Conservation (phyloP, 176 grass and related monocot genomes). For the Zizania latifolia region DNA sequence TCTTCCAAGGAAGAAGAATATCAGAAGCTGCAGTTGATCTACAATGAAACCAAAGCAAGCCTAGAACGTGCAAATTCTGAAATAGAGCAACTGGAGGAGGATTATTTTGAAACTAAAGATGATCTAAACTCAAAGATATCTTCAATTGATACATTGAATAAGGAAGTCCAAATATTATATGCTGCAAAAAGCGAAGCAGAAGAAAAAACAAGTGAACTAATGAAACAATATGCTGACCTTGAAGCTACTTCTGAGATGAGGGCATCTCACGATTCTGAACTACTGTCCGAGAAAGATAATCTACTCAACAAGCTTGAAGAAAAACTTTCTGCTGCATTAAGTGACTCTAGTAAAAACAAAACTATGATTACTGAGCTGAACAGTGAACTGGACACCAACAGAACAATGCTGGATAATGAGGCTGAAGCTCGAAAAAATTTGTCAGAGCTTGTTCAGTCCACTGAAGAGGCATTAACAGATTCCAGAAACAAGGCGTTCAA, state of each 20-base stretch:
- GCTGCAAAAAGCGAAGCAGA: constrained; percentile 47
- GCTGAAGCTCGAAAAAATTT: constrained; percentile 39
- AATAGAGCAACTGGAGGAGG: constrained; percentile 64
- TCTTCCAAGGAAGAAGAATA: constrained; percentile 59
- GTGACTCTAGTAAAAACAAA: constrained; percentile 41
- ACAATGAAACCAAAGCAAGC: constrained; percentile 49
- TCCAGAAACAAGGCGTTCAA: constrained; percentile 59
- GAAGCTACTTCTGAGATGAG: constrained; percentile 57
- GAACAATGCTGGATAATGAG: constrained; percentile 65
- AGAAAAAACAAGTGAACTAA: constrained; percentile 52
- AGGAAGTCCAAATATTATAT: constrained; percentile 43
- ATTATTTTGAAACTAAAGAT: constrained; percentile 54
- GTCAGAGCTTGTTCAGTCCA: constrained; percentile 50
- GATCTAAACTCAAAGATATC: constrained; percentile 53
- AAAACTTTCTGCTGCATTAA: constrained; percentile 62
- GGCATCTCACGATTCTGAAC: constrained; percentile 50
- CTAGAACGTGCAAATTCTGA: constrained; percentile 54
- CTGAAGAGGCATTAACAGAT: constrained; percentile 55
- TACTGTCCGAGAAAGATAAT: constrained; percentile 63
- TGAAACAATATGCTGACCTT: constrained; percentile 46
- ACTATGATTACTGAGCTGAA: constrained; percentile 50
- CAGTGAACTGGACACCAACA: constrained; percentile 47
- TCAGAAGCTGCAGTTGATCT: constrained; percentile 43
- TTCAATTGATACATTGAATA: constrained; percentile 65
- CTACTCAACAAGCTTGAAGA: constrained; percentile 57